A percentile compares a stretch with the other conserved stretches of the same genome.
Evolutionary conservation across 305 asterid genomes (phyloP).

Genomic region (Fraxinus velutina): DNA sequence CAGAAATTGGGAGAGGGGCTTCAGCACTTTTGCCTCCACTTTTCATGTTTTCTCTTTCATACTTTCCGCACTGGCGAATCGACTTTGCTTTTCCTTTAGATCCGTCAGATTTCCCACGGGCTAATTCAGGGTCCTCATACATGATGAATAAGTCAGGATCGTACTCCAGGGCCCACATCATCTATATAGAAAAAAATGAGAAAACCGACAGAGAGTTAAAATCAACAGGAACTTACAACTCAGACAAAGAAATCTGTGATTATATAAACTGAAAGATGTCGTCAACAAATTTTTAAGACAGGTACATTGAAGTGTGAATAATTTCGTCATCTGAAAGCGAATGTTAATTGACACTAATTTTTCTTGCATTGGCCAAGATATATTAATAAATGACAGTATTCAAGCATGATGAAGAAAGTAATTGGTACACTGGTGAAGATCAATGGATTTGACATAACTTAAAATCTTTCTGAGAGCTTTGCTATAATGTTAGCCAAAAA

Average conservation of each 20-base stretch:
- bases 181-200: slow-evolving; percentile 40
- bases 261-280: neutral
- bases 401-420: neutral
- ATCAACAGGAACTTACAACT: slow-evolving; percentile 6
- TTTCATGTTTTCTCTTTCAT: slow-evolving; percentile 63
- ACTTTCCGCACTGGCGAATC: slow-evolving; percentile 61
- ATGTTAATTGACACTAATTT: neutral
- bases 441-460: neutral
- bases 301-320: neutral
- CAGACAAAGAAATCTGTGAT: slow-evolving; percentile 2
- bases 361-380: neutral
- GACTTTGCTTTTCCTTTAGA: slow-evolving; percentile 61
- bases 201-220: neutral
- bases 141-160: slow-evolving; percentile 58
- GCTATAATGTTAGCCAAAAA: neutral
- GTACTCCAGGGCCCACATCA: slow-evolving; percentile 97
- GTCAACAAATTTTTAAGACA: neutral
- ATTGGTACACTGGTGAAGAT: neutral
- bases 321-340: neutral
- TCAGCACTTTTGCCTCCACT: slow-evolving; percentile 38
- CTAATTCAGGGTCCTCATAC: slow-evolving; percentile 56
- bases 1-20: slow-evolving; percentile 76
- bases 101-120: slow-evolving; percentile 48
- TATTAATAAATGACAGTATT: neutral
- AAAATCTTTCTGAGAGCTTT: neutral